These are phyloP conservation scores for Pseudogymnoascus sp. DNA, from an alignment of 2,329 filamentous ascomycete species.

Conservation along the genomic window DNA sequence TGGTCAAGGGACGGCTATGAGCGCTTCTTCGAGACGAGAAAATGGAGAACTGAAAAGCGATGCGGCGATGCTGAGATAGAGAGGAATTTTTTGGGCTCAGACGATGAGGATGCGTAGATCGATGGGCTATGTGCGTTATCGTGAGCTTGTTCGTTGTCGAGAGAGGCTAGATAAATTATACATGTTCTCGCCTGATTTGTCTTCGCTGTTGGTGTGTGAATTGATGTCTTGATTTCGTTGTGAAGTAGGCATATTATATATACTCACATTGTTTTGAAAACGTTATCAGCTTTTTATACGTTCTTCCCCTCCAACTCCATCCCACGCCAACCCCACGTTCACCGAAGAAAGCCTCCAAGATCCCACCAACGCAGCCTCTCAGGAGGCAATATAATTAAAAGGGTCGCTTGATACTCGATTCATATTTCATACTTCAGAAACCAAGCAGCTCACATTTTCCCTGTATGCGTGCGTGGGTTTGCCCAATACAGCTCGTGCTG, in stretches of 20 bases:
- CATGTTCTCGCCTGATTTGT: neutral
- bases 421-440: neutral
- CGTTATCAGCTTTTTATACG: neutral
- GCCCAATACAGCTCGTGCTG: neutral
- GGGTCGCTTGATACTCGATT: neutral
- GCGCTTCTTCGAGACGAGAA: neutral
- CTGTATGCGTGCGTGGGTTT: neutral
- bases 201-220: neutral
- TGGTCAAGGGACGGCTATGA: conserved; percentile 5
- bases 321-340: no score
- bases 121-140: conserved; percentile 6
- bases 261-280: neutral
- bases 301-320: no score
- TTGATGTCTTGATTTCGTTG: neutral
- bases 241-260: neutral
- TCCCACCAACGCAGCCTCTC: neutral
- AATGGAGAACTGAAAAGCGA: neutral
- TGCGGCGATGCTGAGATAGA: neutral
- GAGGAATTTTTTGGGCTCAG: neutral
- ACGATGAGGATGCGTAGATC: conserved; percentile 4
- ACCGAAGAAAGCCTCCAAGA: no score
- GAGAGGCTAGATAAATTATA: conserved; percentile 8
- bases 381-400: neutral
- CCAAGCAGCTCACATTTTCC: neutral
- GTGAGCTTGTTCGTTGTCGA: conserved; percentile 2